Evolutionary conservation across 1,284 basidiomycete species (phyloP).

Genomic region (Puccinia hordei): DNA sequence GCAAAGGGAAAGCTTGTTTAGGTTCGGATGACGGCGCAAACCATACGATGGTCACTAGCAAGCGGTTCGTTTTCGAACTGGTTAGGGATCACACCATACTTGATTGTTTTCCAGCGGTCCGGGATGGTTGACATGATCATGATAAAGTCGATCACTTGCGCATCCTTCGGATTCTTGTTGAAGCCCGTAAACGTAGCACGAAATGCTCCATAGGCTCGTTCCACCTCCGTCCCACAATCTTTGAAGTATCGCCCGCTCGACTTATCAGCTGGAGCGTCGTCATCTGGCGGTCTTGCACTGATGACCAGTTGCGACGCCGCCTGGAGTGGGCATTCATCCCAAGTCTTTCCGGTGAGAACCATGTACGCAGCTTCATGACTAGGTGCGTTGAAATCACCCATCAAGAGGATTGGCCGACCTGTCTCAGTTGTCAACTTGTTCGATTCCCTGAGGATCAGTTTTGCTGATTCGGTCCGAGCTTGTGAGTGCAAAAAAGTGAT

Average conservation of each 20-base stretch:
- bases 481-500: not conserved
- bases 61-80: slow-evolving; percentile 52
- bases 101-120: slow-evolving; percentile 51
- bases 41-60: slow-evolving; percentile 45
- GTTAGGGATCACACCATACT: slow-evolving; percentile 54
- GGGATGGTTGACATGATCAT: not conserved
- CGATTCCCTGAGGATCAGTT: slow-evolving; percentile 50
- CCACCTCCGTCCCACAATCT: not conserved
- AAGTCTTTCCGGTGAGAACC: slow-evolving; percentile 52
- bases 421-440: slow-evolving; percentile 10
- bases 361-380: slow-evolving; percentile 54
- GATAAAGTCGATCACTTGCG: slow-evolving; percentile 55
- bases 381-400: slow-evolving; percentile 55
- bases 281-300: not conserved
- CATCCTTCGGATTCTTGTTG: slow-evolving; percentile 25
- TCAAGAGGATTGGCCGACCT: slow-evolving; percentile 51
- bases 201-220: slow-evolving; percentile 52
- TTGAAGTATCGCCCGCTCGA: not conserved
- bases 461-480: slow-evolving; percentile 53
- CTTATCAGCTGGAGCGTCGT: not conserved
- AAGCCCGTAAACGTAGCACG: slow-evolving; percentile 56
- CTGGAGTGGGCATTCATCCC: no score
- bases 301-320: no score
- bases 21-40: slow-evolving; percentile 25
- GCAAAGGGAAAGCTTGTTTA: not conserved